Base-by-base conservation (phyloP, 1,284 basidiomycete genomes). In the Meripilus lineatus region DNA sequence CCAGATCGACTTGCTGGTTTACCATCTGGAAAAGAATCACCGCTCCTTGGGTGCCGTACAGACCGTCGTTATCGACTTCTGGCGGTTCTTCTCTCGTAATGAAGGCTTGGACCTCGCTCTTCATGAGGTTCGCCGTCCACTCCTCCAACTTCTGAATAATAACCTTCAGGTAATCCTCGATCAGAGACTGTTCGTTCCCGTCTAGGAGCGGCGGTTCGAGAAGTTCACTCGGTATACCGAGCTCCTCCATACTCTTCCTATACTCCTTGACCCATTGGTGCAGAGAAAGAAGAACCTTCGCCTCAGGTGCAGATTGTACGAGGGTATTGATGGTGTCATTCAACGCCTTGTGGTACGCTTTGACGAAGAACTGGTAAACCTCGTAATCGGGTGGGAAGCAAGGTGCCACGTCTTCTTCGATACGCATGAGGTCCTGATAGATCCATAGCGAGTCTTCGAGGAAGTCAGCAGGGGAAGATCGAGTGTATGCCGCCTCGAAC, bases 21-120 rank as follows among this genome's bases (percentile, higher is more conserved):
- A 99, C 87, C 86, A 96, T 95, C 67, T 96, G 89, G 76, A 98
- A 99, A 53, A 99, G 75, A 58, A 98, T 96, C 47, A 94, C 81
- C 13, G 93, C 88, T 22, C 93, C 93, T 59, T 97, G 89, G 57
- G 88, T 87, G 13, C 90, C 89, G 61, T 97, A 98, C 52, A 89
- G 72, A 5, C 92, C 92, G 50, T 98, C 93, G 35, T 79, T 78
- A 55, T 93, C 89, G 39, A 89, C 69, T 60, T 98, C 94, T 1
- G 94, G 96, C 20, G 91, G 89, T 52, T 88, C 82, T 40, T 83
- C 77, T 21, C 96, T 80, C 41, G 81, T 76, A 7, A 79, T 80
- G 68, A 99, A 99, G 47, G 92, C 89, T 21, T 79, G 74, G 32
- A 89, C 72, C 63, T 99, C 96, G 24, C 90, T 89, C 60, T 81